These are phyloP conservation scores for Schrenkiella parvula DNA, from an alignment of 345 rosid genomes.

Conservation along the genomic window DNA sequence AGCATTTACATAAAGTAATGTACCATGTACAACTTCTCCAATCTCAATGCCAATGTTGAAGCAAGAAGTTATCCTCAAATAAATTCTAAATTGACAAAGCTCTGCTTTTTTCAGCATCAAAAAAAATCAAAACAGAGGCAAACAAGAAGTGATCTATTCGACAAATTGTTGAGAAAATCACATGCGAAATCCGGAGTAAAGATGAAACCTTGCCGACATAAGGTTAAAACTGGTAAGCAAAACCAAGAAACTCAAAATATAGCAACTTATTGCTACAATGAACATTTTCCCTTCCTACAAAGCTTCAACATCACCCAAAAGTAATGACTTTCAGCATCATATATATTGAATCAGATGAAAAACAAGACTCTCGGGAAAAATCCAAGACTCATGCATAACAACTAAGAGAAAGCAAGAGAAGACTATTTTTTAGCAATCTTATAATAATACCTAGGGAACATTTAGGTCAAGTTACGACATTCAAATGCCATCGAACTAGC, in stretches of 20 bases:
- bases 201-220: background rate
- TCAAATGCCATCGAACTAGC: background rate
- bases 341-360: background rate
- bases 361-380: background rate
- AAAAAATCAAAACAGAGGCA: background rate
- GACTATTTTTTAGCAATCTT: background rate
- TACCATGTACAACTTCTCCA: background rate
- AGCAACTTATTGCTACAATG: background rate
- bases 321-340: background rate
- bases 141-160: background rate
- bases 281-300: background rate
- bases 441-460: background rate
- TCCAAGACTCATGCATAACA: background rate
- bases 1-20: background rate
- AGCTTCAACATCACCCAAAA: background rate
- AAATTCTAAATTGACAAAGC: background rate
- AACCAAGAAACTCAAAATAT: slow-evolving; percentile 1
- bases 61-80: background rate
- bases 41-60: background rate
- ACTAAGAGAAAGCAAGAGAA: background rate
- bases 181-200: background rate
- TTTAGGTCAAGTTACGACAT: background rate
- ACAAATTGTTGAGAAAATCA: background rate
- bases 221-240: background rate
- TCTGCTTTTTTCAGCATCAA: background rate